Percentiles rank a stretch among this genome's conserved stretches.
phyloP scores from a whole-genome alignment of 768 basidiomycete genomes.

The Tylopilus balloui region DNA sequence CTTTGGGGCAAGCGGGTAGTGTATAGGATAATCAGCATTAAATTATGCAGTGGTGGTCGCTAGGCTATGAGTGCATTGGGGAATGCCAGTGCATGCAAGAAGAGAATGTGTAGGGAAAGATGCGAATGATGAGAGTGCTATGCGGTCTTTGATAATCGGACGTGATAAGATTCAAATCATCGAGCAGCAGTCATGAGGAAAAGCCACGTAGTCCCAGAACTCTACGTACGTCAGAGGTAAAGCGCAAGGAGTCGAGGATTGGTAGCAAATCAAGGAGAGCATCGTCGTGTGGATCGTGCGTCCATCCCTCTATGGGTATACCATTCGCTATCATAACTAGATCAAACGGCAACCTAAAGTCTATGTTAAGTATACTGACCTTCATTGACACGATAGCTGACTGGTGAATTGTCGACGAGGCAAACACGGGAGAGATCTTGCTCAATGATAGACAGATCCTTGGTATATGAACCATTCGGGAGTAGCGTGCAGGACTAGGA shows the following conservation, averaged over 20 bases:
- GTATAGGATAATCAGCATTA: conserved; percentile 38
- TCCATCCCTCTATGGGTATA: conserved; percentile 99
- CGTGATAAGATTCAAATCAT: conserved; percentile 6
- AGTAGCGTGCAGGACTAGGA: conserved; percentile 85
- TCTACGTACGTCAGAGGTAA: conserved; percentile 91
- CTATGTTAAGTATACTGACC: conserved; percentile 45
- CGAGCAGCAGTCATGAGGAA: conserved; percentile 30
- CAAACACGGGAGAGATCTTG: conserved; percentile 89
- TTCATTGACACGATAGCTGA: conserved; percentile 89
- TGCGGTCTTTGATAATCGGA: conserved; percentile 16
- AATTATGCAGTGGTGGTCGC: conserved; percentile 32
- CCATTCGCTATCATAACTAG: conserved; percentile 69
- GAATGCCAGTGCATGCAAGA: conserved; percentile 26
- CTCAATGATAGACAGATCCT: conserved; percentile 86
- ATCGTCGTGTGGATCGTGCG: conserved; percentile 93
- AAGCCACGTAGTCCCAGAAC: conserved; percentile 74
- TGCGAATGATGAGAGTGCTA: conserved; percentile 23
- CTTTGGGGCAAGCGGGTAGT: conserved; percentile 25
- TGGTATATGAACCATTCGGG: conserved; percentile 90
- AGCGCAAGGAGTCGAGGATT: conserved; percentile 91
- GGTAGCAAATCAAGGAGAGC: conserved; percentile 93
- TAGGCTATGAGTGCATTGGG: conserved; percentile 27
- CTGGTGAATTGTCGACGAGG: conserved; percentile 93
- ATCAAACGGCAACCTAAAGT: conserved; percentile 1
- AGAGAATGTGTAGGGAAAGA: conserved; percentile 21